Evolutionary conservation across 352 stramenopile species (phyloP).

Genomic region (Globisporangium camurandrum): DNA sequence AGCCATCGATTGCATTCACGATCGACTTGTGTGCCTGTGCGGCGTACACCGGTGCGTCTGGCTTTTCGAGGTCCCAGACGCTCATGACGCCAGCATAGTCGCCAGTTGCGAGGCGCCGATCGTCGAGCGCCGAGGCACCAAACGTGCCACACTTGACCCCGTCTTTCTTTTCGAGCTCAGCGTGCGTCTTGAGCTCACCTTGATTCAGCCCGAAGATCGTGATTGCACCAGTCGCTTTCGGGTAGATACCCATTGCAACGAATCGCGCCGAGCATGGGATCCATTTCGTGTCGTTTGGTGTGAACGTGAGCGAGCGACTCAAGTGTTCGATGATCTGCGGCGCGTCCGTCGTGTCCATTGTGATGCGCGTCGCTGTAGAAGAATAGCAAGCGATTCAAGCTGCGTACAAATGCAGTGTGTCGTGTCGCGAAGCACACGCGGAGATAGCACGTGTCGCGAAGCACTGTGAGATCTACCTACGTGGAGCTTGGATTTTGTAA

Average conservation of each 20-base stretch:
- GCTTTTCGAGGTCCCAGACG: slow-evolving; percentile 83
- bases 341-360: slow-evolving; percentile 94
- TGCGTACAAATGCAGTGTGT: too few species aligned
- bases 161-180: slow-evolving; percentile 72
- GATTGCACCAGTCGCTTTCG: slow-evolving; percentile 89
- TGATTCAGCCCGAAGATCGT: slow-evolving; percentile 89
- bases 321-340: slow-evolving; percentile 97
- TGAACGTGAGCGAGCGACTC: slow-evolving; percentile 89
- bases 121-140: slow-evolving; percentile 86
- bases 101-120: slow-evolving; percentile 81
- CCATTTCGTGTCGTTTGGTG: slow-evolving; percentile 93
- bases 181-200: slow-evolving; percentile 66
- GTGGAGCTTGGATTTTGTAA: too few species aligned
- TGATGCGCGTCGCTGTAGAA: not conserved
- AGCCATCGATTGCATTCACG: slow-evolving; percentile 94
- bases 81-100: slow-evolving; percentile 75
- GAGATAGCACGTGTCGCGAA: too few species aligned
- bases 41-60: slow-evolving; percentile 74
- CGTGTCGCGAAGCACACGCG: too few species aligned
- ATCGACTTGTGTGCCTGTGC: slow-evolving; percentile 90
- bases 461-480: too few species aligned
- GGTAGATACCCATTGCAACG: slow-evolving; percentile 90
- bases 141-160: slow-evolving; percentile 97
- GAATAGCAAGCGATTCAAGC: too few species aligned
- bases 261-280: slow-evolving; percentile 93